Percentiles rank a stretch among this genome's conserved stretches.
Evolutionary conservation across 208 protist species (phyloP).

Genomic region (Leptomonas pyrrhocoris): DNA sequence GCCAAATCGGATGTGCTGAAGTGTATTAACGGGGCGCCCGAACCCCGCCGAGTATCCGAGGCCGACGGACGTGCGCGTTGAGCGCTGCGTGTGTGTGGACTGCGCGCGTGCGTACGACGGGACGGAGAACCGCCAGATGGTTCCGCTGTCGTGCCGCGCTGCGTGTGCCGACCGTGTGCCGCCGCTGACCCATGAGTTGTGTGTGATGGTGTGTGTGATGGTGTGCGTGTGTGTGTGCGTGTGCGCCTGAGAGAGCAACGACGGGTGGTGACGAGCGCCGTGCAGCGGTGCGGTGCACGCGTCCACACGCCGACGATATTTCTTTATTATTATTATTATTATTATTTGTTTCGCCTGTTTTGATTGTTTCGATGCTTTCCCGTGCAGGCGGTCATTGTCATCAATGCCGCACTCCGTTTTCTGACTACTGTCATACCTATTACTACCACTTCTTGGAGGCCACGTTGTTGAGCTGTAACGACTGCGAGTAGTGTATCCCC

Average conservation of each 20-base stretch:
- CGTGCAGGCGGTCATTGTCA: not conserved
- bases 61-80: not conserved
- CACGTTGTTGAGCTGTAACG: not conserved
- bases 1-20: not conserved
- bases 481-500: not conserved
- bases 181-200: conserved; percentile 5
- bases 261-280: conserved; percentile 3
- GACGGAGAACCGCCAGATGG: conserved; percentile 16
- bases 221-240: conserved; percentile 3
- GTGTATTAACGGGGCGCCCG: no score
- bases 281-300: not conserved
- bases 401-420: not conserved
- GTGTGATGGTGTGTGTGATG: conserved; percentile 1
- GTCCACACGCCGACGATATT: not conserved
- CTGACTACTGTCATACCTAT: not conserved
- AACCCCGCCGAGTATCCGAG: no score
- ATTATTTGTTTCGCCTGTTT: conserved; percentile 2
- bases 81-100: not conserved
- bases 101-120: not conserved
- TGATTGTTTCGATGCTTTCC: not conserved
- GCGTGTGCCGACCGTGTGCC: not conserved
- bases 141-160: conserved; percentile 4
- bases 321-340: not conserved
- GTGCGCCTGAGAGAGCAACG: not conserved
- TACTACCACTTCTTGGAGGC: not conserved